Evolutionary conservation across 805 yeast species (phyloP), one percentile per base, ranked within the genome.

Genomic region (Tetrapisispora taiwanensis): DNA sequence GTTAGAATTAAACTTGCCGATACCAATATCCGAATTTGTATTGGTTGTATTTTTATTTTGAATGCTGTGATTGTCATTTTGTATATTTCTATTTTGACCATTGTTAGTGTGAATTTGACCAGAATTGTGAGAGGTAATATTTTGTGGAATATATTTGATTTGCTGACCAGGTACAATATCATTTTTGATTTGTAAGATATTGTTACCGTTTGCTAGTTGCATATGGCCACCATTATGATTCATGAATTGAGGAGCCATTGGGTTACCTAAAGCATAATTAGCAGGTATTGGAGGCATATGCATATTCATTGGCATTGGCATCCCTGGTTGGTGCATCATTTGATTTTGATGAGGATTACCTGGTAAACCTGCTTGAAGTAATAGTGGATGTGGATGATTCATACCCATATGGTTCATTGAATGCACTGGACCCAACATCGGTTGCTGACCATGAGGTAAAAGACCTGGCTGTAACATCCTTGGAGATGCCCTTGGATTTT

Each of bases 101-200:
- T 18, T 28, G 17, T 37, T 37, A 28, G 20, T 18, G n/a, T 8
- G n/a, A 18, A 19, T n/a, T 17, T 17, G 13, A 18, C 8, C 26
- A 6, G 24, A 10, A 18, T 37, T 37, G 22, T 27, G 27, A 17
- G 24, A 18, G n/a, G 30, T 20, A 13, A 37, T 17, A 12, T 27
- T 26, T 8, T 37, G 40, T 27, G 40, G 40, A 28, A 37, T 37
- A 18, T 37, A 37, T 37, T 37, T 24, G 17, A 27, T 19, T 18
- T 31, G 32, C 8, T 15, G 24, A 17, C 22, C 30, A 17, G 20
- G 10, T 26, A 37, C 27, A 14, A 15, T 24, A 28, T 37, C 27
- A 37, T 27, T 36, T 36, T 36, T 36, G 34, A 30, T 35, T 39
- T 37, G 44, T 32, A 15, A 27, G 10, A 12, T 46, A 4, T 12